Conservation (phyloP, 2,329 filamentous ascomycete species). For the Magnaporthiopsis incrustans region DNA sequence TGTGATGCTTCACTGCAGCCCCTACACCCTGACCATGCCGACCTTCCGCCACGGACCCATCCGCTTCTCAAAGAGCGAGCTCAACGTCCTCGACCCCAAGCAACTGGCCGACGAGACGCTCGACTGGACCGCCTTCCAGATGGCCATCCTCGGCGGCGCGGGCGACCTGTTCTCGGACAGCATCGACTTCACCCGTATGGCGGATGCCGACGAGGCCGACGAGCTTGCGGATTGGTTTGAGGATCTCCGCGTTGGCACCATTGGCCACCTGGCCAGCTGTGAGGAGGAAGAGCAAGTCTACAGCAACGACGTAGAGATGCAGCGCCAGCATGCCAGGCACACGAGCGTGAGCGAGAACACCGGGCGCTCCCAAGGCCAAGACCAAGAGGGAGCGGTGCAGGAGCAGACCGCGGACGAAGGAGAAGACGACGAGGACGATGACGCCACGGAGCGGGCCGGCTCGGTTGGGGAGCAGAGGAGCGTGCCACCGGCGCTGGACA, state of each 20-base stretch:
- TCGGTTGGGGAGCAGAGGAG: not conserved
- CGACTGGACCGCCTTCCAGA: constrained; percentile 59
- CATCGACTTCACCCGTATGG: constrained; percentile 28
- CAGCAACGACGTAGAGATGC: not conserved
- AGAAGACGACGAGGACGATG: not conserved
- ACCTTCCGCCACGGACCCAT: constrained; percentile 48
- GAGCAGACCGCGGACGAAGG: not conserved
- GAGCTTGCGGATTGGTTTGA: constrained; percentile 44
- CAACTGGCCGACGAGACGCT: constrained; percentile 38
- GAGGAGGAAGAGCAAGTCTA: constrained; percentile 6
- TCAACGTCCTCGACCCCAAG: constrained; percentile 15
- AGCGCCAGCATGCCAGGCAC: too few species aligned
- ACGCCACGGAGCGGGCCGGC: not conserved
- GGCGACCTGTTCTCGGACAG: constrained; percentile 41
- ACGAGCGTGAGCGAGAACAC: too few species aligned
- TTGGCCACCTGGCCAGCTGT: constrained; percentile 28
- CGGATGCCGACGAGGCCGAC: constrained; percentile 37
- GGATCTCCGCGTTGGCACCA: constrained; percentile 37
- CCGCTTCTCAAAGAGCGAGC: constrained; percentile 38
- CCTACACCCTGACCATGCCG: constrained; percentile 40
- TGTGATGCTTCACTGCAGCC: constrained; percentile 39
- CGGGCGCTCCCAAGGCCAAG: too few species aligned
- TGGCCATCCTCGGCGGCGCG: constrained; percentile 52
- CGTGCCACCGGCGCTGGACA: constrained; percentile 6
- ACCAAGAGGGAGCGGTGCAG: not conserved